phyloP scores from a whole-genome alignment of 306 rosid genomes.

The Quercus agrifolia region DNA sequence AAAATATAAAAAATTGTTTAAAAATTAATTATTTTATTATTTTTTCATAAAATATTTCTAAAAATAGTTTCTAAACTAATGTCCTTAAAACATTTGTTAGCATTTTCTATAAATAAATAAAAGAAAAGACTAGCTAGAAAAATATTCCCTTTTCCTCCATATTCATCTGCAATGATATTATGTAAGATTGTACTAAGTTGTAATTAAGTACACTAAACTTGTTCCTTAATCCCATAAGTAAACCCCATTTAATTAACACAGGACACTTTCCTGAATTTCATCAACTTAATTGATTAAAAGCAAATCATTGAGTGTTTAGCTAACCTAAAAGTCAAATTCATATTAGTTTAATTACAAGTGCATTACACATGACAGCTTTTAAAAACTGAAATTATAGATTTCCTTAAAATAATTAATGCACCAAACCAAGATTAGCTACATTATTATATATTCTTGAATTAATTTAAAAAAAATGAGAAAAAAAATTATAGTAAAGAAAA shows the following conservation, averaged over 20 bases:
- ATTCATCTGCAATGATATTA: not conserved
- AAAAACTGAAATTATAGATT: constrained; percentile 3
- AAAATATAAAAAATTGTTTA: too few relatives aligned
- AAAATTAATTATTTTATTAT: too few relatives aligned
- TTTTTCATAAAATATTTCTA: too few relatives aligned
- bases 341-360: constrained; percentile 11
- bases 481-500: not conserved
- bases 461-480: not conserved
- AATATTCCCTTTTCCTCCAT: too few relatives aligned
- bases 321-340: not conserved
- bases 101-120: too few relatives aligned
- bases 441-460: not conserved
- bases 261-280: constrained; percentile 27
- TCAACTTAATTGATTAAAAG: not conserved
- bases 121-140: too few relatives aligned
- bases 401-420: not conserved
- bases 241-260: not conserved
- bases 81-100: too few relatives aligned
- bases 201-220: not conserved
- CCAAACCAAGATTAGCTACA: not conserved
- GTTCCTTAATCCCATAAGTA: not conserved
- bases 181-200: too few relatives aligned
- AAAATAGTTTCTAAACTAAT: too few relatives aligned
- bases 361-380: constrained; percentile 20
- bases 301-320: not conserved